Evolutionary conservation across 1,139 yeast genomes (phyloP), one percentile per base, ranked within the genome.

Genomic region (Taiozyma sp.): DNA sequence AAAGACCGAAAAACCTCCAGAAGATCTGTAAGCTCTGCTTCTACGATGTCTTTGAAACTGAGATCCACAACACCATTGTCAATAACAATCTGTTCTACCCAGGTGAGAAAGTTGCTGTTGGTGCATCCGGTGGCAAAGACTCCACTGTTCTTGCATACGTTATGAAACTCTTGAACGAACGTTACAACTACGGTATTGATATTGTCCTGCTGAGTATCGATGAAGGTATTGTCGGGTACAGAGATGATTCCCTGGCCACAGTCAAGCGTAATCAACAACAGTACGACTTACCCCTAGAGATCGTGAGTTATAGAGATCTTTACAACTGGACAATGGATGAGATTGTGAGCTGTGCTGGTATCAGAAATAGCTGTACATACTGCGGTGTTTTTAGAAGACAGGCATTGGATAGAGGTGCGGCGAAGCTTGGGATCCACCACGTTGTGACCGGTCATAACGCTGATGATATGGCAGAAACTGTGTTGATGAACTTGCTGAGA

Each of bases 271-370:
- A 95, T 68, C 91, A 90, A 67, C 70, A 73, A 28, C 99, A 95
- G 67, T 95, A 95, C 67, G 77, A 81, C 16, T 81, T 95, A 82
- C 96, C 95, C 0, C 72, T 95, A 50, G 93, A 88, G 63, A 90
- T 95, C 52, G 86, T 95, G 6, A 88, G 97, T 6, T 95, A 93
- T 63, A 83, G 83, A 56, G 97, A 91, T 41, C 73, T 95, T 22
- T 95, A 93, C 64, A 77, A 85, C 64, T 95, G 99, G 99, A 88
- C 96, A 10, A 93, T 95, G 99, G 99, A 95, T 70, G 96, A 90
- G 63, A 89, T 95, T 48, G 99, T 95, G 1, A 83, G 93, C 1
- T 89, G 95, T 67, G 95, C 97, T 2, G 99, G 99, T 10, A 85
- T 88, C 47, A 79, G 96, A 66, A 89, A 90, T 57, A 89, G 96